phyloP scores from a whole-genome alignment of 2,329 filamentous ascomycete genomes.

The Westerdykella aurantiaca region DNA sequence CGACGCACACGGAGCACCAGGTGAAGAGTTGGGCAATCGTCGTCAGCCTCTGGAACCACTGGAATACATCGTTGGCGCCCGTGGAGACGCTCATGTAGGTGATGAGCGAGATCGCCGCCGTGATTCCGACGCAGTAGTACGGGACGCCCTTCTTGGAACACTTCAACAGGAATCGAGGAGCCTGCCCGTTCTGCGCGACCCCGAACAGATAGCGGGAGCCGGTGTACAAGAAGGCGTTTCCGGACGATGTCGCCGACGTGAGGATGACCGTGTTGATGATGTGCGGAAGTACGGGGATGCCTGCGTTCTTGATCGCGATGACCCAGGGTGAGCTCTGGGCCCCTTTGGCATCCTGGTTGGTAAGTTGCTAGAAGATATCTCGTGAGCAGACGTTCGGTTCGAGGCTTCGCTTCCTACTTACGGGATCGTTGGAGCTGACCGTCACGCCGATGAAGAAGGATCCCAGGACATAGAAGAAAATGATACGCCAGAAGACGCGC shows the following conservation, averaged over 20 bases:
- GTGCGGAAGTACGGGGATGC: conserved; percentile 61
- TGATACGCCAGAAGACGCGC: conserved; percentile 51
- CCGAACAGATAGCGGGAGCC: conserved; percentile 50
- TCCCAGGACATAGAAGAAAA: conserved; percentile 50
- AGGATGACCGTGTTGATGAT: conserved; percentile 74
- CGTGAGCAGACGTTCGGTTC: not conserved
- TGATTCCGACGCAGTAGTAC: conserved; percentile 35
- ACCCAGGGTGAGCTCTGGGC: conserved; percentile 43
- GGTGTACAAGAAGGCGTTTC: conserved; percentile 59
- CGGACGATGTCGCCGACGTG: conserved; percentile 64
- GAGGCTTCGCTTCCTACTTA: not conserved
- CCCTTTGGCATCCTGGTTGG: conserved; percentile 38
- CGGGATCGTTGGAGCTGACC: conserved; percentile 50
- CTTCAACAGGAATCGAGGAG: conserved; percentile 47
- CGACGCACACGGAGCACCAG: conserved; percentile 51
- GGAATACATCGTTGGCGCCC: conserved; percentile 49
- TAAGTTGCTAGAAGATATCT: conserved; percentile 32
- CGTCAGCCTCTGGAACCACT: conserved; percentile 66
- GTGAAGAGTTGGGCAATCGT: conserved; percentile 52
- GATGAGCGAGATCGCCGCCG: conserved; percentile 40
- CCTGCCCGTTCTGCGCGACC: conserved; percentile 47
- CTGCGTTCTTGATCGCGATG: conserved; percentile 63
- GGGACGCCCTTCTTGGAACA: conserved; percentile 44
- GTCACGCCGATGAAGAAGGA: conserved; percentile 55
- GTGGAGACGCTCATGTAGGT: conserved; percentile 48